A percentile compares a stretch with the other conserved stretches of the same genome.
These are phyloP conservation scores for Thalia dealbata DNA, from an alignment of 176 grass and related monocot species.

Conservation along the genomic window DNA sequence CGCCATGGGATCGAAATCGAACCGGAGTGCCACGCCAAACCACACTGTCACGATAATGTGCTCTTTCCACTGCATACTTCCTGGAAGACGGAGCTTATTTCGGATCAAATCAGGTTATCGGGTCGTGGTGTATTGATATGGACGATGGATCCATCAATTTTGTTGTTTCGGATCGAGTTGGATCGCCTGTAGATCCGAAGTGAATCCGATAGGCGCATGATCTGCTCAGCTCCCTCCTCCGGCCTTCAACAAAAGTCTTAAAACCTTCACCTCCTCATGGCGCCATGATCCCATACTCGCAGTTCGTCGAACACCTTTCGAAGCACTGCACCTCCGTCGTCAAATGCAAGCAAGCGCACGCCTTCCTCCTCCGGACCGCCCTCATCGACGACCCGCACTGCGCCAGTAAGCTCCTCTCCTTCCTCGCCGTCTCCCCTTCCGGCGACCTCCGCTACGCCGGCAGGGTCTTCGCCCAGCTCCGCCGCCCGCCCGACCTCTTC, in stretches of 20 bases:
- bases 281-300: not conserved
- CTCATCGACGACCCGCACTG: not conserved
- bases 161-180: too few relatives aligned
- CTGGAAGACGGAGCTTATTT: too few relatives aligned
- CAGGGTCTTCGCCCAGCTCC: not conserved
- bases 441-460: constrained; percentile 14
- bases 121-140: too few relatives aligned
- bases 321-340: constrained; percentile 1
- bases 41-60: too few relatives aligned
- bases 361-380: constrained; percentile 13
- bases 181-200: too few relatives aligned
- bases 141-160: too few relatives aligned
- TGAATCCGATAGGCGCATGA: too few relatives aligned
- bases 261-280: not conserved
- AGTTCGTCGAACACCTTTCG: not conserved
- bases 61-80: too few relatives aligned
- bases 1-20: constrained; percentile 5
- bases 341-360: constrained; percentile 16
- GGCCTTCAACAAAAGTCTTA: too few relatives aligned
- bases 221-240: too few relatives aligned
- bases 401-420: constrained; percentile 10
- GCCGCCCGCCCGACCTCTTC: constrained; percentile 12
- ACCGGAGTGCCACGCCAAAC: not conserved
- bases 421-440: constrained; percentile 6
- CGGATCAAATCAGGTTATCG: too few relatives aligned